phyloP scores from a whole-genome alignment of 257 asterid species.

The Capsicum rhomboideum region DNA sequence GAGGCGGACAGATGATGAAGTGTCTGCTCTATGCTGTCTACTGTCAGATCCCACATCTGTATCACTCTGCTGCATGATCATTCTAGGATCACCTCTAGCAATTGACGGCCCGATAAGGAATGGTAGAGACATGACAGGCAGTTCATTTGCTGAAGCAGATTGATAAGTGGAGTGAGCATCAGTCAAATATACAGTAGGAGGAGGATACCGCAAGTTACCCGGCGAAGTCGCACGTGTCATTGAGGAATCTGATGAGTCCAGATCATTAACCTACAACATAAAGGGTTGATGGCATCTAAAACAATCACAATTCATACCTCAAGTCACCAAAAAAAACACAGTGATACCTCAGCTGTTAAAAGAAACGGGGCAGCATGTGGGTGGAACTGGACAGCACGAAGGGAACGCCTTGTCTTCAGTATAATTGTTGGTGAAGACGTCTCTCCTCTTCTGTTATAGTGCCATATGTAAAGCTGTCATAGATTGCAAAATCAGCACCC shows the following conservation, averaged over 20 bases:
- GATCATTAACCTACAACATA: slow-evolving; percentile 49
- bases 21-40: slow-evolving; percentile 46
- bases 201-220: slow-evolving; percentile 81
- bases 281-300: background rate
- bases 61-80: slow-evolving; percentile 35
- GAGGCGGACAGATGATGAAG: slow-evolving; percentile 74
- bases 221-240: slow-evolving; percentile 85
- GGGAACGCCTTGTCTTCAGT: slow-evolving; percentile 89
- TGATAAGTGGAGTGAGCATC: slow-evolving; percentile 57
- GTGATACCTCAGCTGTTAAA: slow-evolving; percentile 90
- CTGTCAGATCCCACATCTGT: slow-evolving; percentile 27
- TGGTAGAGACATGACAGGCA: slow-evolving; percentile 73
- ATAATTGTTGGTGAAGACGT: slow-evolving; percentile 73
- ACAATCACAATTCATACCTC: background rate
- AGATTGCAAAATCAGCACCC: slow-evolving; percentile 18
- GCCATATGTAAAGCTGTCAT: slow-evolving; percentile 88
- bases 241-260: slow-evolving; percentile 84
- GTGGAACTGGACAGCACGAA: slow-evolving; percentile 97
- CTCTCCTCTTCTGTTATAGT: slow-evolving; percentile 74
- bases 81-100: slow-evolving; percentile 45
- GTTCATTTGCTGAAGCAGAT: slow-evolving; percentile 58
- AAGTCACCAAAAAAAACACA: slow-evolving; percentile 12
- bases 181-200: slow-evolving; percentile 83
- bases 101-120: slow-evolving; percentile 65
- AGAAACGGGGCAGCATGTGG: slow-evolving; percentile 94